phyloP scores from a whole-genome alignment of 306 rosid species.

The Vigna nakashimae region DNA sequence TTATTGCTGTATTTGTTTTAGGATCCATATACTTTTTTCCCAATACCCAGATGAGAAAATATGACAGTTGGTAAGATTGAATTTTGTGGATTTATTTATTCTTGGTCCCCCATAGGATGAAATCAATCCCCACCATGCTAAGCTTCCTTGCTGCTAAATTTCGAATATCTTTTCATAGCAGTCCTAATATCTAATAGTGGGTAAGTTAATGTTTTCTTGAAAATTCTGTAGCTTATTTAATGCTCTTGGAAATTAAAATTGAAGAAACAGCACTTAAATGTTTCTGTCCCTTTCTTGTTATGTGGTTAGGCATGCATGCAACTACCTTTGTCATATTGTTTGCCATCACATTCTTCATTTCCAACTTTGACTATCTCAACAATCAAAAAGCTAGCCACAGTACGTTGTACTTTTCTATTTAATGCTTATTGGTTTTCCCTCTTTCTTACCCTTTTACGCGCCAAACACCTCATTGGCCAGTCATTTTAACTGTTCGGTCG shows the following conservation, averaged over 20 bases:
- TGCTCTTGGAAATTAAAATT: too few relatives aligned
- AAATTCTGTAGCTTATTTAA: background rate
- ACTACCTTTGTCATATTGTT: background rate
- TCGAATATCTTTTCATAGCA: too few relatives aligned
- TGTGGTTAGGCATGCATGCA: background rate
- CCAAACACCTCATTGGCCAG: background rate
- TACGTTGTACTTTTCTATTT: background rate
- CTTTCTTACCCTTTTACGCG: background rate
- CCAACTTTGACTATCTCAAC: background rate
- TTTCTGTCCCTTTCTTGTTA: background rate
- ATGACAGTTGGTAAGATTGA: slow-evolving; percentile 25
- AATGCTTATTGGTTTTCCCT: background rate
- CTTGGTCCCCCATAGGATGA: background rate
- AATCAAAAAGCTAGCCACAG: background rate
- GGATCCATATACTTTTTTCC: slow-evolving; percentile 37
- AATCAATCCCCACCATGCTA: background rate
- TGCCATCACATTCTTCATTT: background rate
- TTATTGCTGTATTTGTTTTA: slow-evolving; percentile 30
- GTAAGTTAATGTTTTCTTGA: background rate
- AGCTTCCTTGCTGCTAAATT: background rate
- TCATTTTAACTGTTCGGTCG: background rate
- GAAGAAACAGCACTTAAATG: background rate
- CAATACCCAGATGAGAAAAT: slow-evolving; percentile 32
- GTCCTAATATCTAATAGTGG: background rate
- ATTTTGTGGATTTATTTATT: slow-evolving; percentile 1